Percentiles rank a stretch among this genome's conserved stretches.
phyloP scores from a whole-genome alignment of 768 basidiomycete genomes.

The Amanita exitialis region DNA sequence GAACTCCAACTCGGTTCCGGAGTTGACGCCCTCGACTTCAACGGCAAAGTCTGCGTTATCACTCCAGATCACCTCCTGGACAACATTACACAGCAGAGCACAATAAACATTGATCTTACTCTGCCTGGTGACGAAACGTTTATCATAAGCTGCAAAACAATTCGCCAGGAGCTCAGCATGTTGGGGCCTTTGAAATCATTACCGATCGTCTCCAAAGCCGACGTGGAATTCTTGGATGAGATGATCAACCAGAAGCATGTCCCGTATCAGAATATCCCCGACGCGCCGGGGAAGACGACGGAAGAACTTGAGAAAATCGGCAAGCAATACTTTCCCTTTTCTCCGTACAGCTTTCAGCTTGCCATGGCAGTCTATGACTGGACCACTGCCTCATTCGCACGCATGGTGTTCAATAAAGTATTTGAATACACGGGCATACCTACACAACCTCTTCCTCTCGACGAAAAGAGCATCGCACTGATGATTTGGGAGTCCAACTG shows the following conservation, averaged over 20 bases:
- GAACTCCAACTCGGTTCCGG: not conserved
- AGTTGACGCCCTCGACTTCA: not conserved
- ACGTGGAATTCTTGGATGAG: not conserved
- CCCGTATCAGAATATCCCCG: not conserved
- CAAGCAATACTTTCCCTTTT: slow-evolving; percentile 5
- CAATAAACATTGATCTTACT: not conserved
- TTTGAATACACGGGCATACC: slow-evolving; percentile 8
- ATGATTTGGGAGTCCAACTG: slow-evolving; percentile 7
- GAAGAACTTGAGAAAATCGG: not conserved
- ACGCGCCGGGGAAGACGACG: not conserved
- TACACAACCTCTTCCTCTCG: slow-evolving; percentile 3
- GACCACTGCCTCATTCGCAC: not conserved
- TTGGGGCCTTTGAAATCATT: not conserved
- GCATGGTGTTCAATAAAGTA: slow-evolving; percentile 9
- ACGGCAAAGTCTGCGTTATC: not conserved
- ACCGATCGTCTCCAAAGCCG: not conserved
- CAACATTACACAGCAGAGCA: not conserved
- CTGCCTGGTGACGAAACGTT: not conserved
- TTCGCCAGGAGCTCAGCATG: too few species aligned
- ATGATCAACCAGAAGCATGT: not conserved
- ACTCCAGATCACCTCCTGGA: not conserved
- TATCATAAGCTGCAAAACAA: too few species aligned
- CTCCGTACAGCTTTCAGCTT: slow-evolving; percentile 8
- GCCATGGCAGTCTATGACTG: slow-evolving; percentile 2
- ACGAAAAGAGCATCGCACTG: slow-evolving; percentile 3